Evolutionary conservation across 2,329 filamentous ascomycete species (phyloP), one percentile per base, ranked within the genome.

Genomic region (Phyllachora maydis): DNA sequence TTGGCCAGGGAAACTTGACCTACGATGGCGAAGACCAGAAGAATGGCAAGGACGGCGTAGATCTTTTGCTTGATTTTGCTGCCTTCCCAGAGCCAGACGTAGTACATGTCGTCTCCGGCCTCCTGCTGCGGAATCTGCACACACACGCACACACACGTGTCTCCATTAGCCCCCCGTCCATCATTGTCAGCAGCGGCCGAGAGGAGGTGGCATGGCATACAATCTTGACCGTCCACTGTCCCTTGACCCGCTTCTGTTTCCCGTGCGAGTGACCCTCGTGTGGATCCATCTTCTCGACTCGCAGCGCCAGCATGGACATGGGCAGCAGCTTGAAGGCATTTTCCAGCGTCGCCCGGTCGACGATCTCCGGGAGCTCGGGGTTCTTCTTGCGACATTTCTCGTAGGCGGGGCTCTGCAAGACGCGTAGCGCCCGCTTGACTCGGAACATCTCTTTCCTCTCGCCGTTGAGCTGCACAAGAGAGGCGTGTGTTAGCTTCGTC

Each of bases 111-210:
- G 27, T 88, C 78, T 23, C 54, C 54, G 27, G 73, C 74, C 40
- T 95, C 85, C 49, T 98, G 88, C 50, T 98, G 85, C 39, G 85
- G 82, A n/a, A n/a, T n/a, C n/a, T n/a, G n/a, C n/a, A n/a, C n/a
- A n/a, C n/a, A n/a, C n/a, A n/a, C n/a, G n/a, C n/a, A n/a, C n/a
- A n/a, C n/a, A n/a, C n/a, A n/a, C n/a, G n/a, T n/a, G n/a, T n/a
- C n/a, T n/a, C n/a, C n/a, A n/a, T n/a, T n/a, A n/a, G n/a, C n/a
- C n/a, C n/a, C n/a, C n/a, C n/a, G n/a, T n/a, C n/a, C n/a, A n/a
- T n/a, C n/a, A n/a, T n/a, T n/a, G n/a, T n/a, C n/a, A n/a, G n/a
- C n/a, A n/a, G n/a, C n/a, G n/a, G n/a, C n/a, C n/a, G n/a, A n/a
- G n/a, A n/a, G n/a, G n/a, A n/a, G n/a, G n/a, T n/a, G n/a, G n/a